These are phyloP conservation scores for Cutaneotrichosporon cutaneum DNA, from an alignment of 1,284 basidiomycete species.

Conservation along the genomic window DNA sequence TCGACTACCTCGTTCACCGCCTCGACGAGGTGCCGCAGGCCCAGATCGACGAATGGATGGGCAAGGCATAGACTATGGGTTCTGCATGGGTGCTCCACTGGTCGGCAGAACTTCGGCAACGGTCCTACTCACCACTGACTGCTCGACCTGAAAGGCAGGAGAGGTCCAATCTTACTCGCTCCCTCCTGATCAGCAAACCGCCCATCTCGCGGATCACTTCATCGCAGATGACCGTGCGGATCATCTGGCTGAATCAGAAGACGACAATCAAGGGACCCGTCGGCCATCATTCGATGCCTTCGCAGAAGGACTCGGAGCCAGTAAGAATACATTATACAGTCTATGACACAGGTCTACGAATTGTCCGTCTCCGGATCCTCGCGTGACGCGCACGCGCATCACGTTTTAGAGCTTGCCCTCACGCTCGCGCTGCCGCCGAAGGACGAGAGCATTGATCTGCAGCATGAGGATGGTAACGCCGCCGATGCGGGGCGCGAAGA, in stretches of 20 bases:
- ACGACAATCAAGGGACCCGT: not conserved
- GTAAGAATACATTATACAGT: not conserved
- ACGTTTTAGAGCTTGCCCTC: not conserved
- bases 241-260: not conserved
- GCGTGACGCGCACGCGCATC: not conserved
- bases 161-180: not conserved
- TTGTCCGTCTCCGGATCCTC: not conserved
- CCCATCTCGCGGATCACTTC: not conserved
- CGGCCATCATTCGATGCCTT: not conserved
- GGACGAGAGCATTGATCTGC: constrained; percentile 28
- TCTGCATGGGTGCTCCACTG: not conserved
- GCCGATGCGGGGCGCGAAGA: constrained; percentile 28
- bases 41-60: constrained; percentile 67
- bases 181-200: not conserved
- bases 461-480: constrained; percentile 34
- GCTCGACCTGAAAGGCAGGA: no score
- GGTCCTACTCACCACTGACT: not conserved
- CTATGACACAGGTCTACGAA: not conserved
- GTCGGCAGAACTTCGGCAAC: no score
- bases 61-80: not conserved
- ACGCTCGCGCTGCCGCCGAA: not conserved
- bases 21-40: constrained; percentile 75
- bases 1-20: constrained; percentile 83
- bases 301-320: not conserved
- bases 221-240: not conserved